Conservation (phyloP, 345 rosid species). For the Eucalyptus tenuipes region DNA sequence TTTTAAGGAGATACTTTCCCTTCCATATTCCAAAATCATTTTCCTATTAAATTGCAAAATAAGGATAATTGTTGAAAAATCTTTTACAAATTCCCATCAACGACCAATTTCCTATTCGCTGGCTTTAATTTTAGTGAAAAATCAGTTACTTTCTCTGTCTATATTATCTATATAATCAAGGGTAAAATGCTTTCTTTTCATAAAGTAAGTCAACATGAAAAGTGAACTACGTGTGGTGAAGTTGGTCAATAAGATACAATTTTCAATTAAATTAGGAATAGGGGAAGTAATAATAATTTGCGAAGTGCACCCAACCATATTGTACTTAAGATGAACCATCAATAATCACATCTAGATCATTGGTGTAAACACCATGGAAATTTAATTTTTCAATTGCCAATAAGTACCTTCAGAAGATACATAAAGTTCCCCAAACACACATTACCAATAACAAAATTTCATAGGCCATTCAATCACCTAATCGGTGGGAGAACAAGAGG, state of each 20-base stretch:
- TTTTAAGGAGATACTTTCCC: background rate
- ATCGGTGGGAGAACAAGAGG: background rate
- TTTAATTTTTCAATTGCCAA: background rate
- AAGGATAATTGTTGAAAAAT: background rate
- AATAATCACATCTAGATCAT: background rate
- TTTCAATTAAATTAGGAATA: background rate
- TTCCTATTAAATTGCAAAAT: background rate
- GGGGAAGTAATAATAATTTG: background rate
- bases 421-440: background rate
- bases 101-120: background rate
- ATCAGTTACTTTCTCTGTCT: background rate
- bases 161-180: background rate
- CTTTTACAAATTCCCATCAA: background rate
- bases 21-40: background rate
- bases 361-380: background rate
- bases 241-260: background rate
- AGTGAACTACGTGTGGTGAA: background rate
- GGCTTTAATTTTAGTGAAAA: background rate
- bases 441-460: background rate
- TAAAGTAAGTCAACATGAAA: background rate
- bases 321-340: background rate
- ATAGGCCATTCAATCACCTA: background rate
- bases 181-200: background rate
- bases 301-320: background rate
- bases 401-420: background rate